Percentiles rank a stretch among this genome's conserved stretches.
Evolutionary conservation across 2,329 filamentous ascomycete genomes (phyloP).

Genomic region (Xylaria sp.): DNA sequence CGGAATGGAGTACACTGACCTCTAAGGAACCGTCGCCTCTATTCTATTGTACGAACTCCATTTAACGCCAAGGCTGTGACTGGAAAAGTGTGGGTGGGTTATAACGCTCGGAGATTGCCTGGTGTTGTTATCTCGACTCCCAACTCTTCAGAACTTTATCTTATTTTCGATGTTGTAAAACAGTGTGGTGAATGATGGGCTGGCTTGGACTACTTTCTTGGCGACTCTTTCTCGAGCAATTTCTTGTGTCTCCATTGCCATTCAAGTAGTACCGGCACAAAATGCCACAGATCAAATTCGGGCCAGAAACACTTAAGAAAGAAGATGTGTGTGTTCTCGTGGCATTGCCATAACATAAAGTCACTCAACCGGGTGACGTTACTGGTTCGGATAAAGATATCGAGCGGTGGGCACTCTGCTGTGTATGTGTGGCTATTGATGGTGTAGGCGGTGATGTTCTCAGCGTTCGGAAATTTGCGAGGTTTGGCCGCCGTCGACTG

Average conservation of each 20-base stretch:
- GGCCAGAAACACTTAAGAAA: constrained; percentile 96
- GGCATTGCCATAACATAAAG: constrained; percentile 99
- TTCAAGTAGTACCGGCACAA: constrained; percentile 90
- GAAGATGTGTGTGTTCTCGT: constrained; percentile 90
- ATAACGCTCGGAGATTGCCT: constrained; percentile 12
- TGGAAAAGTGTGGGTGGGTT: neutral
- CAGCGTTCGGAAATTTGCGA: constrained; percentile 74
- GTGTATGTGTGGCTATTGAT: constrained; percentile 91
- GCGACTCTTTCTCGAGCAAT: constrained; percentile 64
- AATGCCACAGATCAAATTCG: constrained; percentile 93
- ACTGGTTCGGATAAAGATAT: constrained; percentile 91
- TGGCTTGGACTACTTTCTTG: constrained; percentile 46
- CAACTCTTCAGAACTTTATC: constrained; percentile 1
- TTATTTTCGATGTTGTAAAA: constrained; percentile 2
- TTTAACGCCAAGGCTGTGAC: constrained; percentile 17
- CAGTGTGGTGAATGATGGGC: neutral
- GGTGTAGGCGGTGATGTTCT: constrained; percentile 85
- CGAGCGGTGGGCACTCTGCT: constrained; percentile 83
- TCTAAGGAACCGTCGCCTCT: constrained; percentile 2
- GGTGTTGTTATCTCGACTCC: constrained; percentile 11
- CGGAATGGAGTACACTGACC: neutral
- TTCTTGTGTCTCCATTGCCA: constrained; percentile 81
- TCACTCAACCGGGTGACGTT: constrained; percentile 93
- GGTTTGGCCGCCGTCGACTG: constrained; percentile 51
- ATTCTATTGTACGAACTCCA: neutral